Evolutionary conservation across 2,329 filamentous ascomycete genomes (phyloP), one percentile per base, ranked within the genome.

Genomic region (Alternaria angustiovoidea): DNA sequence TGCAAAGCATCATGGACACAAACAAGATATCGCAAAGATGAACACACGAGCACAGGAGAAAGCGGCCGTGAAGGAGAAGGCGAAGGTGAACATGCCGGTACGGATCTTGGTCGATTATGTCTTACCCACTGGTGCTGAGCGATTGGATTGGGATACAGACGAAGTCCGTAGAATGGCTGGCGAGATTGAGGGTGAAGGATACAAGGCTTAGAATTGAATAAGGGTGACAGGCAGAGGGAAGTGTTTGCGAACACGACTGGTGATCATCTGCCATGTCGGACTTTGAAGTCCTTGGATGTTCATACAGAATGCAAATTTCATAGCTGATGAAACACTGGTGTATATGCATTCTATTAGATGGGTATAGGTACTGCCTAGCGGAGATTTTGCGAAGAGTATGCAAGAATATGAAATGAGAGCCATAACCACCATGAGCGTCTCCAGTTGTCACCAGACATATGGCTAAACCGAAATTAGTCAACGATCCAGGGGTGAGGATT

Each of bases 131-230:
- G 61, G 53, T 14, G 49, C 66, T 9, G 55, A 66, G 38, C 63
- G 70, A 3, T 58, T 70, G 43, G 64, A 69, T 9, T 74, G 68
- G 70, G 71, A 74, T 39, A 71, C 67, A 1, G 67, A 74, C 53
- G 51, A 64, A 49, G 63, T 74, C 9, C 61, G 71, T 24, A 57
- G 61, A 12, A 51, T 68, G 6, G 71, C 68, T 22, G 68, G 66
- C 2, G 70, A 74, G 57, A 66, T 74, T 16, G 61, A 22, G 61
- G 46, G 22, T 26, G 5, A 9, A 18, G 7, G 5, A 16, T 38
- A 12, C 36, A 24, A 5, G 7, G 20, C 1, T 39, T 38, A 28
- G 8, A 18, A 7, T 26, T 26, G 32, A 20, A 18, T 32, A 1
- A 9, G 3, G 16, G 16, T 18, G 49, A 41, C 14, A 16, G 34